Evolutionary conservation across 306 rosid genomes (phyloP).

Genomic region (Rosa rugosa): DNA sequence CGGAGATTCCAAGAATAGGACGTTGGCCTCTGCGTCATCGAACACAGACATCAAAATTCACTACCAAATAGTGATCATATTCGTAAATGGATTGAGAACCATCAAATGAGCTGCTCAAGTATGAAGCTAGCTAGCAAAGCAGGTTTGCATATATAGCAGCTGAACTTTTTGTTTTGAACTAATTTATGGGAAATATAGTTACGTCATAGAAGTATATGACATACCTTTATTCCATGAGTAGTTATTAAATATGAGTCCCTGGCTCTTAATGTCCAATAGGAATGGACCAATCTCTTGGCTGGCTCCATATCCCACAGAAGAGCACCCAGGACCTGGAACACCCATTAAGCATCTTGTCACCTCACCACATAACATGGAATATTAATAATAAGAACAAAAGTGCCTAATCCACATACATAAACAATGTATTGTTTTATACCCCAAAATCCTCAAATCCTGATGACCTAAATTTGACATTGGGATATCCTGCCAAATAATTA

Average conservation of each 20-base stretch:
- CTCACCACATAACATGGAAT: slow-evolving; percentile 43
- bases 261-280: slow-evolving; percentile 60
- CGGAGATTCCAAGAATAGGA: slow-evolving; percentile 91
- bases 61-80: background rate
- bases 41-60: slow-evolving; percentile 22
- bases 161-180: background rate
- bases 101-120: background rate
- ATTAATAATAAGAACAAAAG: too few species aligned
- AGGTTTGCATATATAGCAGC: background rate
- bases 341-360: slow-evolving; percentile 42
- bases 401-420: too few species aligned
- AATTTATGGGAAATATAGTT: background rate
- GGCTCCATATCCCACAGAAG: slow-evolving; percentile 95
- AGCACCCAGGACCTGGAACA: slow-evolving; percentile 90
- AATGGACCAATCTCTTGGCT: slow-evolving; percentile 94
- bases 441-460: background rate
- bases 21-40: slow-evolving; percentile 72
- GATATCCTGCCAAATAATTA: too few species aligned
- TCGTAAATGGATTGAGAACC: background rate
- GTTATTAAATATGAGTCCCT: slow-evolving; percentile 53
- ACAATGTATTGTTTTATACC: too few species aligned
- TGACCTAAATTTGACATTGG: too few species aligned
- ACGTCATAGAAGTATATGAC: background rate
- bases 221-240: slow-evolving; percentile 79
- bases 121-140: background rate